phyloP scores from a whole-genome alignment of 306 rosid species.

The Quercus dentata region DNA sequence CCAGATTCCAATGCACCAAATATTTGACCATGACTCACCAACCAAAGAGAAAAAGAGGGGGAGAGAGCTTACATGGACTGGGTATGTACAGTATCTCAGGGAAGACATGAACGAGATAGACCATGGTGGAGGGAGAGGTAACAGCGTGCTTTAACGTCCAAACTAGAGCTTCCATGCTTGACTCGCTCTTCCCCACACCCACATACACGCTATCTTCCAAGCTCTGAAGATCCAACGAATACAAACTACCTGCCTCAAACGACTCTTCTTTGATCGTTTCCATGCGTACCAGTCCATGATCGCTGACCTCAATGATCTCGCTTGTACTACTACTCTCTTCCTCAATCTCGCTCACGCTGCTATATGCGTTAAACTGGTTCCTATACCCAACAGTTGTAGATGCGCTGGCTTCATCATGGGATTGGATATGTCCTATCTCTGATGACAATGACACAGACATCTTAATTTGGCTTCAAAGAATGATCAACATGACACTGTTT shows the following conservation, averaged over 20 bases:
- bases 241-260: constrained; percentile 9
- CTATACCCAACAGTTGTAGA: not conserved
- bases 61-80: constrained; percentile 57
- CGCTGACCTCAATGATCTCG: constrained; percentile 13
- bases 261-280: constrained; percentile 44
- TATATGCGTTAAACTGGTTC: not conserved
- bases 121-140: constrained; percentile 23
- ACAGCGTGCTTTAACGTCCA: constrained; percentile 60
- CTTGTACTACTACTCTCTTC: constrained; percentile 31
- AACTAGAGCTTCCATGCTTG: constrained; percentile 57
- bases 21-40: constrained; percentile 8
- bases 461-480: not conserved
- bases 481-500: not conserved
- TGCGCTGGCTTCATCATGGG: not conserved
- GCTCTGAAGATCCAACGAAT: constrained; percentile 15
- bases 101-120: constrained; percentile 67
- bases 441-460: constrained; percentile 9
- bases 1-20: constrained; percentile 3
- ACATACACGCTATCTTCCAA: constrained; percentile 54
- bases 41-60: not conserved
- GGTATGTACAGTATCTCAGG: constrained; percentile 60
- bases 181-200: constrained; percentile 53
- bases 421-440: not conserved
- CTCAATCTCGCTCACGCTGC: constrained; percentile 61
- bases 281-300: constrained; percentile 24